phyloP scores from a whole-genome alignment of 2,329 filamentous ascomycete species.

The Colletotrichum sp. region DNA sequence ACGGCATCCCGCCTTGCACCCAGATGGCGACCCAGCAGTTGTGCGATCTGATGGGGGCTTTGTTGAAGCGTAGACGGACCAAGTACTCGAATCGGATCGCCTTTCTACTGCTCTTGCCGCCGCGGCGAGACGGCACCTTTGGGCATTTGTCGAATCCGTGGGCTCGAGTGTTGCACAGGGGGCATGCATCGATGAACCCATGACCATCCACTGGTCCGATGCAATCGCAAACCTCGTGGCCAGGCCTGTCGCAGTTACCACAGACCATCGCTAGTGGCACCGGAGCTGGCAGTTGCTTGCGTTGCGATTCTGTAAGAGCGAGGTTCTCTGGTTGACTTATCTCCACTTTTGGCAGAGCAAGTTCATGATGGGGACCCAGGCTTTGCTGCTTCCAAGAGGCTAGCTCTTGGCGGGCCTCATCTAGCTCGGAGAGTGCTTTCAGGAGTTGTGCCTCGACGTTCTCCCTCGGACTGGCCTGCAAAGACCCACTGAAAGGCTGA shows the following conservation, averaged over 20 bases:
- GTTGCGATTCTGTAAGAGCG: not conserved
- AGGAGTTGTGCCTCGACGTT: not conserved
- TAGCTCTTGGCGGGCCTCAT: not conserved
- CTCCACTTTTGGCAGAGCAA: not conserved
- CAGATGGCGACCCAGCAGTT: not conserved
- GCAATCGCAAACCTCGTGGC: not conserved
- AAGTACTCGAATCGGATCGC: not conserved
- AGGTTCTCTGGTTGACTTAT: not conserved
- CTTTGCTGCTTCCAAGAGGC: not conserved
- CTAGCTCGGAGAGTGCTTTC: not conserved
- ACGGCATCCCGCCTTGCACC: not conserved
- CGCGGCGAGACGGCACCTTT: not conserved
- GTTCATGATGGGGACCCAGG: not conserved
- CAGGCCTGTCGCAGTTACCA: not conserved
- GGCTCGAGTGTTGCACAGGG: not conserved
- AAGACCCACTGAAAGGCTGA: not conserved
- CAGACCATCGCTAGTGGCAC: not conserved
- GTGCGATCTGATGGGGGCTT: not conserved
- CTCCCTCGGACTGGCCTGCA: not conserved
- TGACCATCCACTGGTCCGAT: not conserved
- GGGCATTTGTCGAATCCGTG: not conserved
- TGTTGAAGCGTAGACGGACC: not conserved
- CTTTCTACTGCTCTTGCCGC: not conserved
- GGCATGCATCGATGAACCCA: slow-evolving; percentile 1
- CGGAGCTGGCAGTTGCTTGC: not conserved